Evolutionary conservation across 495 filamentous ascomycete genomes (phyloP), one percentile per base, ranked within the genome.

Genomic region (Sordaria brevicollis): DNA sequence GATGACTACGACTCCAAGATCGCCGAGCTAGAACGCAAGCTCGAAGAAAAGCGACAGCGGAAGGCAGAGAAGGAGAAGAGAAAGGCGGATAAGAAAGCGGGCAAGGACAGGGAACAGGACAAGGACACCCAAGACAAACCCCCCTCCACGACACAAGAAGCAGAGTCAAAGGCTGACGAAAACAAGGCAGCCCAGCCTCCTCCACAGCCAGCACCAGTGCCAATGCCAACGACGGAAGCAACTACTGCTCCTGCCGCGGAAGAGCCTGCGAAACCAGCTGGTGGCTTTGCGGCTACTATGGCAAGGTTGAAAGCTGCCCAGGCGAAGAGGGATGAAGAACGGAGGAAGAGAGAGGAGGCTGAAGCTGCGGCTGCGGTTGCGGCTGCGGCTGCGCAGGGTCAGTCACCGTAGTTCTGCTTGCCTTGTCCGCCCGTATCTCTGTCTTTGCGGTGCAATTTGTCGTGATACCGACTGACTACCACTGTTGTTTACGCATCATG

Each of bases 221-320:
- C 71, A 65, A 34, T 62, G 49, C 69, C 68, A 1, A 17, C 54
- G 41, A 62, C 38, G 15, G 38, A 49, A 21, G n/a, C n/a, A 25
- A 17, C 34, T 31, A 11, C 68, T 3, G 36, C 66, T 65, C 65
- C 21, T 9, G 67, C n/a, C 39, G 36, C 35, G n/a, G 69, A 43
- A 19, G 21, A 33, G 29, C 43, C 69, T 62, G 35, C 49, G 13
- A 72, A 67, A 57, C 35, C 43, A 54, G 66, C 69, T 65, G 74
- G 41, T 71, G 72, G 73, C 72, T 76, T 76, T 54, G 73, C 82
- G 21, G 79, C 79, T 21, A 81, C 77, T 8, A 78, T 83, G 78
- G 81, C 78, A 3, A 76, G 80, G 39, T 65, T 84, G 13, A 69
- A 74, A 36, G 81, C 81, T 13, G 81, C 81, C 3, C 81, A 83